Evolutionary conservation across 805 yeast species (phyloP).

Genomic region (Wickerhamomyces silvicola): DNA sequence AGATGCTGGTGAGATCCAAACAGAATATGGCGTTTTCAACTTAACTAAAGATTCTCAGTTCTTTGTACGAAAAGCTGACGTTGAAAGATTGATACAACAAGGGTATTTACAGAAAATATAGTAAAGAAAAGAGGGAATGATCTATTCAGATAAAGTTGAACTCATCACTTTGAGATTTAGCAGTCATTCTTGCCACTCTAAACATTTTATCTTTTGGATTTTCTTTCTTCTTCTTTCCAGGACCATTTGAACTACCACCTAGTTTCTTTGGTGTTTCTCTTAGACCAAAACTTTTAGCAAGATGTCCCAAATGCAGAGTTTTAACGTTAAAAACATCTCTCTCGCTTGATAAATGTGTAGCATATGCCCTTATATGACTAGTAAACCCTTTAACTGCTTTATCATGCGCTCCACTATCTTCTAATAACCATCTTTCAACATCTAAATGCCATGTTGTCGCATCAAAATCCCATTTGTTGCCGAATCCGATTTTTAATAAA

Average conservation of each 20-base stretch:
- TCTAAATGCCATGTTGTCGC: slow-evolving; percentile 96
- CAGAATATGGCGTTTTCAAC: slow-evolving; percentile 94
- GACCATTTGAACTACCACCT: slow-evolving; percentile 39
- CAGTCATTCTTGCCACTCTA: slow-evolving; percentile 65
- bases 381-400: slow-evolving; percentile 77
- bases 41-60: slow-evolving; percentile 90
- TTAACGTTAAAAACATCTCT: slow-evolving; percentile 76
- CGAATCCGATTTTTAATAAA: slow-evolving; percentile 31
- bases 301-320: slow-evolving; percentile 84
- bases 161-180: slow-evolving; percentile 59
- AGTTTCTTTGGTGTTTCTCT: slow-evolving; percentile 89
- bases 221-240: slow-evolving; percentile 44
- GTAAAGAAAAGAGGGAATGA: not conserved
- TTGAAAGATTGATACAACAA: slow-evolving; percentile 88
- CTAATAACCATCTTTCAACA: slow-evolving; percentile 83
- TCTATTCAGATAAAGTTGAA: slow-evolving; percentile 46
- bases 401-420: slow-evolving; percentile 50
- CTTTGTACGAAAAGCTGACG: slow-evolving; percentile 90
- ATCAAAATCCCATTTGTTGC: slow-evolving; percentile 76
- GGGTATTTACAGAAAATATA: slow-evolving; percentile 79
- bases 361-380: slow-evolving; percentile 89
- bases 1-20: slow-evolving; percentile 95
- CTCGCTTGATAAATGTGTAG: slow-evolving; percentile 85
- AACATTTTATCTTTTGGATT: slow-evolving; percentile 70
- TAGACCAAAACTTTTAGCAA: slow-evolving; percentile 90